Conservation (phyloP, 495 filamentous ascomycete species). For the Rusavskia elegans region DNA sequence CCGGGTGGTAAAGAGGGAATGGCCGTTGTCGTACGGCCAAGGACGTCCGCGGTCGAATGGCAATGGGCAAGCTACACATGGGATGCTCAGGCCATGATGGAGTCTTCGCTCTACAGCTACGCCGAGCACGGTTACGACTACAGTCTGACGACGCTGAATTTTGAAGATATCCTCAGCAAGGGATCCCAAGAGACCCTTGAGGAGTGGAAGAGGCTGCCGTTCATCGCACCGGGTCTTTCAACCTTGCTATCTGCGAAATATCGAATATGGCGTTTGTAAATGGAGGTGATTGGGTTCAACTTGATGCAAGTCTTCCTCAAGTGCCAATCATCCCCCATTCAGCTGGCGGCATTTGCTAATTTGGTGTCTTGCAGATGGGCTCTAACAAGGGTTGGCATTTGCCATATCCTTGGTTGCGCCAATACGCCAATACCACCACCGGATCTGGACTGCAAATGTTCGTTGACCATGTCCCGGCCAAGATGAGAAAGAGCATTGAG, state of each 20-base stretch:
- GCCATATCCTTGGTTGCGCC: not conserved
- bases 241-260: not conserved
- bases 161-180: not conserved
- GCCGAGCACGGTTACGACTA: not conserved
- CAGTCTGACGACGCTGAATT: not conserved
- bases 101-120: not conserved
- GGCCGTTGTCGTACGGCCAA: not conserved
- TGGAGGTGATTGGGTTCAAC: not conserved
- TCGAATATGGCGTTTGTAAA: not conserved
- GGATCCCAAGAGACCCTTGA: not conserved
- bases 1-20: not conserved
- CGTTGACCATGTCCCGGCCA: not conserved
- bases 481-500: not conserved
- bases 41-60: not conserved
- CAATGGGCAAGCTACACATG: not conserved
- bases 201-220: not conserved
- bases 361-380: not conserved
- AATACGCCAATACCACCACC: not conserved
- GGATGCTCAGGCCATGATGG: not conserved
- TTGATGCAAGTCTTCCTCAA: not conserved
- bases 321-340: not conserved
- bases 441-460: not conserved
- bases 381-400: not conserved
- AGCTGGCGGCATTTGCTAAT: not conserved
- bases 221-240: not conserved